Base-by-base conservation (phyloP, 371 early-diverging fungal genomes). In the Sporodiniella umbellata region DNA sequence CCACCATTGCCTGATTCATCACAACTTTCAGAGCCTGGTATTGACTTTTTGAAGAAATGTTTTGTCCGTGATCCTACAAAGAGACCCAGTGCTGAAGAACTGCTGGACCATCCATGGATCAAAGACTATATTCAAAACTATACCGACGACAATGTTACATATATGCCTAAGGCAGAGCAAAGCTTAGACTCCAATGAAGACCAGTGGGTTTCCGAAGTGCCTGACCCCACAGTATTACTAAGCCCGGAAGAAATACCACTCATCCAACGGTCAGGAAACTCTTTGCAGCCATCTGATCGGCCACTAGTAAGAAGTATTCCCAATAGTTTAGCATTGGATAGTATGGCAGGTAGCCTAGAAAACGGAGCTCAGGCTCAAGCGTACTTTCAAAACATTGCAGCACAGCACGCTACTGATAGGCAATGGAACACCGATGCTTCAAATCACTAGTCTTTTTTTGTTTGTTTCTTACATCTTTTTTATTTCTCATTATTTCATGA, bases 91-190 rank as follows among this genome's bases (percentile, higher is more conserved):
- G 95, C 94, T 0, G 62, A 72, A 4, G 89, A 90, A 49, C 60
- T 95, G 15, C 62, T 94, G 11, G 48, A 74, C 7, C 89, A 94
- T 60, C 76, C 75, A 12, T 95, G 93, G 93, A 75, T 94, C 14
- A 55, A 51, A 18, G 59, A 48, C 5, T 73, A 77, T 30, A 48
- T 73, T n/a, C 64, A 77, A 14, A 51, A 47, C 33, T 66, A 57
- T 21, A 55, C 47, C 18, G 59, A 57, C 21, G 68, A 67, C 18
- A 26, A 44, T 8, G 15, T 28, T 31, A 30, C 42, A 8, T 35
- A 31, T 10, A 42, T 48, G 22, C 33, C 31, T 19, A 21, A 38
- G 11, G 35, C 46, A 51, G 42, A 45, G 35, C 24, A 48, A 4
- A 35, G 50, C 17, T 48, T 42, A 6, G 17, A 45, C 8, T 15